Conservation (phyloP, 2,329 filamentous ascomycete genomes). For the Moelleriella libera region DNA sequence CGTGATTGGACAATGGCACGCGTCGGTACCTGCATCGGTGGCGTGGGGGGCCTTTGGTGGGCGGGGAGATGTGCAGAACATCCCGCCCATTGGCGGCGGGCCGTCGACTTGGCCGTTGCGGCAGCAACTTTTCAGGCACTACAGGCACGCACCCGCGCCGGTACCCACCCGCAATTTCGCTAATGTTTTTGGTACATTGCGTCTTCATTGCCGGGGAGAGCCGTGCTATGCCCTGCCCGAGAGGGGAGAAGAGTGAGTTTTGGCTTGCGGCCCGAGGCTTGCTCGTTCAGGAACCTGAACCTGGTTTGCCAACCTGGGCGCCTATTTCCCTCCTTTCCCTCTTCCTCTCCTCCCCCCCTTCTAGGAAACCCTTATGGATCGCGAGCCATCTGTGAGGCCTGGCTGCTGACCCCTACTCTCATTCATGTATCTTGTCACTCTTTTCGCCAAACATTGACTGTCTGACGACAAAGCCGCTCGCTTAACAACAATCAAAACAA, state of each 20-base stretch:
- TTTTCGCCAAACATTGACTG: neutral
- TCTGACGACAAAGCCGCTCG: neutral
- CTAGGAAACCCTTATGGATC: neutral
- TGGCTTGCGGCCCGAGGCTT: neutral
- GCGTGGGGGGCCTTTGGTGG: neutral
- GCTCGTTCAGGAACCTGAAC: neutral
- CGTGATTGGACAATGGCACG: slow-evolving; percentile 3
- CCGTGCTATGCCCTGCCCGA: neutral
- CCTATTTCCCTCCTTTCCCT: neutral
- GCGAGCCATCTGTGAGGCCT: neutral
- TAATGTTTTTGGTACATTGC: neutral
- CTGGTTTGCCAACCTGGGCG: neutral
- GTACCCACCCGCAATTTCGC: neutral
- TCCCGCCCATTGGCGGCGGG: slow-evolving; percentile 1
- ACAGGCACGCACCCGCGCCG: neutral
- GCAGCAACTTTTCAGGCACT: neutral
- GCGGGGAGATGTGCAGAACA: neutral
- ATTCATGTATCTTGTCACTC: neutral
- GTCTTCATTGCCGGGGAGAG: neutral
- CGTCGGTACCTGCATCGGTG: slow-evolving; percentile 7
- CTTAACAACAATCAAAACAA: no score
- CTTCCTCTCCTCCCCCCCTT: neutral
- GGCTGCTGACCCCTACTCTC: neutral
- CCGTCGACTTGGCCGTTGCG: neutral
- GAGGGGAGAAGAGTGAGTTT: neutral